Evolutionary conservation across 345 rosid species (phyloP).

Genomic region (Rubroshorea leprosula): DNA sequence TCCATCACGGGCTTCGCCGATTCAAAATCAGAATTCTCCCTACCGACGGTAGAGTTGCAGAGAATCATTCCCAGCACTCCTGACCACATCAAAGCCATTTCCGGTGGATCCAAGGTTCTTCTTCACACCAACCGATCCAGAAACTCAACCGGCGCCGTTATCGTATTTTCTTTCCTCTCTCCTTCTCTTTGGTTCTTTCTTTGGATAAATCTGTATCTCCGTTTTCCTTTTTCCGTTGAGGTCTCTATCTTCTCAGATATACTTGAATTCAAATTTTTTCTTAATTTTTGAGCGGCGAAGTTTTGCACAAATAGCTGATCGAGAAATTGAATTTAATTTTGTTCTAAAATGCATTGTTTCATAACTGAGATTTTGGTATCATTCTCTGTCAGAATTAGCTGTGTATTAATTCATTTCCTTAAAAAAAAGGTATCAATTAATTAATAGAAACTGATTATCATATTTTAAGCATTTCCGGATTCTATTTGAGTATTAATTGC

Average conservation of each 20-base stretch:
- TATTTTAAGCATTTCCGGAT: no score
- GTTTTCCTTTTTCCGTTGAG: not conserved
- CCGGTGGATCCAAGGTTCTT: slow-evolving; percentile 12
- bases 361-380: no score
- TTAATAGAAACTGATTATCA: no score
- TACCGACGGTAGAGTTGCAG: slow-evolving; percentile 26
- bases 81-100: slow-evolving; percentile 29
- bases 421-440: no score
- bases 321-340: no score
- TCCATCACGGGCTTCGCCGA: slow-evolving; percentile 21
- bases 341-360: no score
- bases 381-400: no score
- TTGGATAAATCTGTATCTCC: not conserved
- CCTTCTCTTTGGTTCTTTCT: not conserved
- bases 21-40: slow-evolving; percentile 19
- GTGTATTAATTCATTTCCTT: no score
- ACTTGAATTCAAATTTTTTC: no score
- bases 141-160: slow-evolving; percentile 15
- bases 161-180: slow-evolving; percentile 6
- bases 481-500: no score
- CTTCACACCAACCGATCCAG: slow-evolving; percentile 6
- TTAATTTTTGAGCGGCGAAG: no score
- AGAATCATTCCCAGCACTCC: slow-evolving; percentile 16
- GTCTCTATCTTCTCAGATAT: not conserved
- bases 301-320: no score